A percentile compares a stretch with the other conserved stretches of the same genome.
Evolutionary conservation across 2,329 filamentous ascomycete species (phyloP).

Genomic region (Dactylonectria macrodidyma): DNA sequence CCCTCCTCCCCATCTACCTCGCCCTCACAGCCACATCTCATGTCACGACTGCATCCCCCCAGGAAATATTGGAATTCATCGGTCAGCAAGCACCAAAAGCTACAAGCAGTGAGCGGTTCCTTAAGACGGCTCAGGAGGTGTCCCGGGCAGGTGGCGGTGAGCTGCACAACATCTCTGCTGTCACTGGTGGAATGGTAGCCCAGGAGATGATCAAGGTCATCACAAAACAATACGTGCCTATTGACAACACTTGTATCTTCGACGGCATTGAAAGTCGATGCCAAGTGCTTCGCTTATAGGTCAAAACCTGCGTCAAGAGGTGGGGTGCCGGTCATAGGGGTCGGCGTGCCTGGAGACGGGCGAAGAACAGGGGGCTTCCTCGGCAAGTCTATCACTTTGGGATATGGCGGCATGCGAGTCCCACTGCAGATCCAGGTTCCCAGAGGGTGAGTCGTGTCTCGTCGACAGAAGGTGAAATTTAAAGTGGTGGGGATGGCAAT

Average conservation of each 20-base stretch:
- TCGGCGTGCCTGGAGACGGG: slow-evolving; percentile 5
- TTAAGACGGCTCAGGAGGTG: slow-evolving; percentile 74
- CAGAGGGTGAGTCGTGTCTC: not conserved
- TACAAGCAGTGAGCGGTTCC: slow-evolving; percentile 64
- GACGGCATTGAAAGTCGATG: slow-evolving; percentile 77
- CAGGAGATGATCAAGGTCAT: slow-evolving; percentile 96
- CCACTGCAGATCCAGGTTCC: slow-evolving; percentile 1
- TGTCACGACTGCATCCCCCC: slow-evolving; percentile 58
- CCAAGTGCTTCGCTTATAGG: slow-evolving; percentile 69
- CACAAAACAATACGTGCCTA: slow-evolving; percentile 80
- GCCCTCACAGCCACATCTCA: slow-evolving; percentile 71
- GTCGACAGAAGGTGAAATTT: not conserved
- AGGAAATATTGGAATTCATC: slow-evolving; percentile 68
- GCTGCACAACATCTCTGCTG: slow-evolving; percentile 90
- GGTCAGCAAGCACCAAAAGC: slow-evolving; percentile 62
- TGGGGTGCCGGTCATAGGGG: slow-evolving; percentile 7
- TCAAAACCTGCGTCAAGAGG: not conserved
- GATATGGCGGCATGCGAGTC: slow-evolving; percentile 12
- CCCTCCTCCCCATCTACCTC: slow-evolving; percentile 79
- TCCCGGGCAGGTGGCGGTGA: slow-evolving; percentile 86
- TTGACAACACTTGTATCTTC: slow-evolving; percentile 80
- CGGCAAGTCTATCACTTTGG: slow-evolving; percentile 5
- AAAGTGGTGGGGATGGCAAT: slow-evolving; percentile 1
- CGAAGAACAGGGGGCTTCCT: slow-evolving; percentile 4
- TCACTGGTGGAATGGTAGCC: slow-evolving; percentile 93